Conservation (phyloP, 805 yeast genomes). For the Nadsonia fulvescens region DNA sequence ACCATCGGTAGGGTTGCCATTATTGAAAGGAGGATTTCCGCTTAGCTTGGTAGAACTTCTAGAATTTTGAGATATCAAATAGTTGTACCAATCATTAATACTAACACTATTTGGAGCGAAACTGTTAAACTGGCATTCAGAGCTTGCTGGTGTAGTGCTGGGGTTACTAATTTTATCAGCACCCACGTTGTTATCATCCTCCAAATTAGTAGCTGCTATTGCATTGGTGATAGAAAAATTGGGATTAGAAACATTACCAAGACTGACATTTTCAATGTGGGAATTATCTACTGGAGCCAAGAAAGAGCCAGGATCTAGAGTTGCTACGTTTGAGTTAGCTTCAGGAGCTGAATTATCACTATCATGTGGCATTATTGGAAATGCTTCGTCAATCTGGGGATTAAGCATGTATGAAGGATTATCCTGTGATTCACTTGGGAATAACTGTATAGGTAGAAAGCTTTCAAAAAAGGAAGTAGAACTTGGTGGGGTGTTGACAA, state of each 20-base stretch:
- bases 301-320: too few relatives aligned
- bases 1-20: too few relatives aligned
- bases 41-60: too few relatives aligned
- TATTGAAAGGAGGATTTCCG: too few relatives aligned
- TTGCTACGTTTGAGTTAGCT: too few relatives aligned
- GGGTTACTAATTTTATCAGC: conserved; percentile 8
- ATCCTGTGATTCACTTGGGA: conserved; percentile 21
- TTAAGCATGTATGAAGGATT: conserved; percentile 2
- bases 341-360: conserved; percentile 1
- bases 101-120: conserved; percentile 17
- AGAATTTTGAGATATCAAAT: conserved; percentile 14
- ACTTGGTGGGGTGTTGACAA: conserved; percentile 15
- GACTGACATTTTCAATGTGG: too few relatives aligned
- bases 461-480: conserved; percentile 25
- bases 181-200: too few relatives aligned
- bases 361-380: conserved; percentile 3
- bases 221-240: too few relatives aligned
- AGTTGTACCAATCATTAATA: conserved; percentile 24
- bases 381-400: conserved; percentile 1
- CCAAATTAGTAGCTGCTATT: too few relatives aligned
- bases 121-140: conserved; percentile 2
- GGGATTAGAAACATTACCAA: too few relatives aligned
- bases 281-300: too few relatives aligned
- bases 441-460: conserved; percentile 40
- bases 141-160: conserved; percentile 6